Percentiles rank a stretch among this genome's conserved stretches.
Conservation (phyloP, 116 monocot genomes). For the Zostera marina region DNA sequence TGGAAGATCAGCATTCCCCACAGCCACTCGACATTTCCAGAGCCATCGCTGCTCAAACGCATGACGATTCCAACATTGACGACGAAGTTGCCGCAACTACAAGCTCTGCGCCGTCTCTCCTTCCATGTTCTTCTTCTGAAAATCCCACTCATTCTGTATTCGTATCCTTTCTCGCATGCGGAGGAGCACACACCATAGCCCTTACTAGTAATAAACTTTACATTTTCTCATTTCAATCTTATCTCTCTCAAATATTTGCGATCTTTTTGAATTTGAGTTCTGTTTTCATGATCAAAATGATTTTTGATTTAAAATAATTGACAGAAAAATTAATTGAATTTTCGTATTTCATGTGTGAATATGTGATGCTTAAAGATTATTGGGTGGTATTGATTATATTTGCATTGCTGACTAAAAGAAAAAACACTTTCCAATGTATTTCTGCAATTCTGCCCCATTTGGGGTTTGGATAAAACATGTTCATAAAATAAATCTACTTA, state of each 20-base stretch:
- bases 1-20: conserved; percentile 12
- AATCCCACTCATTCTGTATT: not conserved
- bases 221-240: conserved; percentile 1
- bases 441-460: not conserved
- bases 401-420: not conserved
- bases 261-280: too few species aligned
- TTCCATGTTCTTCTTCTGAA: not conserved
- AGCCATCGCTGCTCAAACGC: not conserved
- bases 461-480: not conserved
- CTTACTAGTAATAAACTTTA: conserved; percentile 17
- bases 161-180: conserved; percentile 48
- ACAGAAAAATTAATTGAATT: too few species aligned
- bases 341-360: too few species aligned
- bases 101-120: not conserved
- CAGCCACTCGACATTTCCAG: conserved; percentile 8
- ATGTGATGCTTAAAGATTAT: too few species aligned
- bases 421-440: not conserved
- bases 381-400: too few species aligned
- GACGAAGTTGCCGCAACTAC: not conserved
- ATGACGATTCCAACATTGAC: not conserved
- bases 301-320: too few species aligned
- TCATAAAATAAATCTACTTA: not conserved
- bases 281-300: too few species aligned
- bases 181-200: conserved; percentile 71
- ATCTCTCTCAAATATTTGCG: too few species aligned